phyloP scores from a whole-genome alignment of 805 yeast genomes.

The Blastobotrys muscicola region DNA sequence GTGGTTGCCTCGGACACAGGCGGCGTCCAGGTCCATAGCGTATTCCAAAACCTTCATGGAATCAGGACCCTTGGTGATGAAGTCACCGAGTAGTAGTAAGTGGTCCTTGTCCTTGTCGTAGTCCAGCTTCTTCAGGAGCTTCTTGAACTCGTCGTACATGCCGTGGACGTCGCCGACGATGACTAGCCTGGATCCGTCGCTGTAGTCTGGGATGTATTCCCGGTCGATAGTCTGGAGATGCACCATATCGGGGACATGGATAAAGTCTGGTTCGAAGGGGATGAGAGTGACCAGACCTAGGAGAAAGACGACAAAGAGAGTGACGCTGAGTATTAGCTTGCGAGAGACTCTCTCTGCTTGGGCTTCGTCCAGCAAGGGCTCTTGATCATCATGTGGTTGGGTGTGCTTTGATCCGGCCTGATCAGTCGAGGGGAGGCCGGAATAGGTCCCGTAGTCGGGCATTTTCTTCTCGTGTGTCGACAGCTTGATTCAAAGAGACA shows the following conservation, averaged over 20 bases:
- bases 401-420: background rate
- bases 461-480: background rate
- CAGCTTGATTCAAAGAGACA: background rate
- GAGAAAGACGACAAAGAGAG: background rate
- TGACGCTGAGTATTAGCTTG: too few relatives aligned
- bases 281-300: background rate
- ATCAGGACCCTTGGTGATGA: slow-evolving; percentile 74
- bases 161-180: slow-evolving; percentile 90
- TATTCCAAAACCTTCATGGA: slow-evolving; percentile 60
- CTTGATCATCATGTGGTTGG: background rate
- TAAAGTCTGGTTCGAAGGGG: slow-evolving; percentile 6
- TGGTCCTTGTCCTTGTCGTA: slow-evolving; percentile 37
- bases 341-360: background rate
- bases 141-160: slow-evolving; percentile 43
- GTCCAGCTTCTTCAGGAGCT: slow-evolving; percentile 43
- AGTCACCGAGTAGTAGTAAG: slow-evolving; percentile 72
- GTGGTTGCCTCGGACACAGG: slow-evolving; percentile 84
- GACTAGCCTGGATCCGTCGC: slow-evolving; percentile 38
- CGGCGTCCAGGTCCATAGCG: slow-evolving; percentile 48
- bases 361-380: background rate
- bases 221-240: slow-evolving; percentile 9
- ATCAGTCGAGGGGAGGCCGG: too few relatives aligned
- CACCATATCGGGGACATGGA: slow-evolving; percentile 16
- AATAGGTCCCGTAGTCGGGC: background rate
- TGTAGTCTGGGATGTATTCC: background rate